Evolutionary conservation across 805 yeast species (phyloP), one percentile per base, ranked within the genome.

Genomic region (Candida piceae): DNA sequence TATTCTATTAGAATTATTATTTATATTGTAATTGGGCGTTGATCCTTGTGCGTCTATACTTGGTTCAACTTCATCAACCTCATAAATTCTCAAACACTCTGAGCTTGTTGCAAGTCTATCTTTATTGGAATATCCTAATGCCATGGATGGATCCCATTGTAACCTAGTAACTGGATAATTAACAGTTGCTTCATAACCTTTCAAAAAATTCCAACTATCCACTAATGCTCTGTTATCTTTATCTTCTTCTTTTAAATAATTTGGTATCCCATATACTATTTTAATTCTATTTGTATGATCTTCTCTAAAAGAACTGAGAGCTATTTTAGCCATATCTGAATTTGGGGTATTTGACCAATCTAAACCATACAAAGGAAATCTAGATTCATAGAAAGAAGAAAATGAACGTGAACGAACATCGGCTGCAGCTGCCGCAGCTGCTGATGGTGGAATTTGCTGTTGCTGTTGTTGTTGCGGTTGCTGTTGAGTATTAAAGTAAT

Each of bases 281-380:
- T 78, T 79, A 18, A 88, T 56, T 46, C 75, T 74, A 60, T 89
- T 89, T 28, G 69, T 64, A 19, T 77, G 65, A 34, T 86, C 95
- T 57, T 89, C 97, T 40, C 84, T 74, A 55, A 78, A 86, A 0
- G 95, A 74, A n/a, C 80, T 70, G n/a, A 82, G 55, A 0, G 86
- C 93, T 7, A 84, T 59, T 32, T 69, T 63, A 7, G 78, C 79
- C 9, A 52, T 41, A 2, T 65, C 66, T 3, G 64, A 54, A 15
- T 44, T 45, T 1, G 29, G 18, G n/a, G 62, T 45, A 17, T 45
- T 42, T 5, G 73, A 48, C 84, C 84, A 78, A 42, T 74, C 81
- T 22, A 69, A 57, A 5, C 69, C 64, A 40, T 64, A 74, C 10
- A 78, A 52, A 1, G 80, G 80, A 59, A 67, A 69, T 34, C 67